Evolutionary conservation across 495 filamentous ascomycete genomes (phyloP).

Genomic region (Amniculicola lignicola): DNA sequence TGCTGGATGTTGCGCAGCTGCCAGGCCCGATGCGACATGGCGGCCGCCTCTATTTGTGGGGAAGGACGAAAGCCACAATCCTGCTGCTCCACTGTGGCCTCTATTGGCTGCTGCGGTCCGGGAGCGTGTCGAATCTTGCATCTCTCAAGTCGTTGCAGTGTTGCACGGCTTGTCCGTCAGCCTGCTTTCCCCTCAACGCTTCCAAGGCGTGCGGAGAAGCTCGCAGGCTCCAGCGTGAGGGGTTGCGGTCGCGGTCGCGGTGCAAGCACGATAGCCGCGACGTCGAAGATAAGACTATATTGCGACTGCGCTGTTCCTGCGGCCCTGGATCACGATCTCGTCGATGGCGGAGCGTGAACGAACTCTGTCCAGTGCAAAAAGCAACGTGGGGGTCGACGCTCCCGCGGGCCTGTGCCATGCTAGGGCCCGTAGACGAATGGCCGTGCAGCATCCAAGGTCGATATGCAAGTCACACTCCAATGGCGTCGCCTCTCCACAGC

Average conservation of each 20-base stretch:
- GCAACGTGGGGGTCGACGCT: conserved; percentile 27
- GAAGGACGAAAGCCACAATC: conserved; percentile 12
- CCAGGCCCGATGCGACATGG: no score
- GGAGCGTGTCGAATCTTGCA: neutral
- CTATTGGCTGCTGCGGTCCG: neutral
- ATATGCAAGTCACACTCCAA: conserved; percentile 33
- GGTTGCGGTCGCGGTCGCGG: no score
- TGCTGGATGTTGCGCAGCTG: conserved; percentile 3
- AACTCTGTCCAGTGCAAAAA: conserved; percentile 3
- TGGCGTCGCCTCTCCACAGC: conserved; percentile 20
- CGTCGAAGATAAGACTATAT: conserved; percentile 28
- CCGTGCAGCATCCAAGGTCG: conserved; percentile 5
- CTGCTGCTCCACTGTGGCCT: neutral
- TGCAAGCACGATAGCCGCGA: conserved; percentile 8
- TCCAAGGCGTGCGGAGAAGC: no score
- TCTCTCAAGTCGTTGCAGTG: neutral
- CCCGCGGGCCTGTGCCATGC: conserved; percentile 25
- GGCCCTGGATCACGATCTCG: neutral
- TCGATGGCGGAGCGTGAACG: neutral
- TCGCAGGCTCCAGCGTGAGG: no score
- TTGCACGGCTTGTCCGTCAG: neutral
- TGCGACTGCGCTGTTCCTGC: conserved; percentile 17
- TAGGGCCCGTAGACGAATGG: conserved; percentile 14
- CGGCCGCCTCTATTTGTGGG: conserved; percentile 23
- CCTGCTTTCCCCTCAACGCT: no score